Percentiles rank a stretch among this genome's conserved stretches.
phyloP scores from a whole-genome alignment of 2,329 filamentous ascomycete species.

The Pseudopyrenochaeta lycopersici region DNA sequence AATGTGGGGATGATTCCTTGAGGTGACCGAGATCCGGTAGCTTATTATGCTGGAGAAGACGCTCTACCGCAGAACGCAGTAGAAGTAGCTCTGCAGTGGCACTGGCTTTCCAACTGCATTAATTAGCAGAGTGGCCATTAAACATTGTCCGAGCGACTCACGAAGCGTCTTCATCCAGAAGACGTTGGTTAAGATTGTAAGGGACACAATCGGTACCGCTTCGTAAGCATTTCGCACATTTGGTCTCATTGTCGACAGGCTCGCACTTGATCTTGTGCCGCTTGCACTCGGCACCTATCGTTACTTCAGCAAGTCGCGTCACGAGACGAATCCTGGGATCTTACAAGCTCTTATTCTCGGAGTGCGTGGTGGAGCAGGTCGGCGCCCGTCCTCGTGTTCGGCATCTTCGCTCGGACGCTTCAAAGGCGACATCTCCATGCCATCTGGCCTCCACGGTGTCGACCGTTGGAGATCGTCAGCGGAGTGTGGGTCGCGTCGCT shows the following conservation, averaged over 20 bases:
- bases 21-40: conserved; percentile 33
- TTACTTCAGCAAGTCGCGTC: conserved; percentile 1
- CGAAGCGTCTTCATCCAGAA: conserved; percentile 44
- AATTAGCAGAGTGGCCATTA: not conserved
- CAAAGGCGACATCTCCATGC: conserved; percentile 71
- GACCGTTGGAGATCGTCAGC: conserved; percentile 18
- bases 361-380: conserved; percentile 32
- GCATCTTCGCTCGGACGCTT: conserved; percentile 42
- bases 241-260: conserved; percentile 39
- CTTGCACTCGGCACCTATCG: conserved; percentile 44
- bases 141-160: conserved; percentile 17
- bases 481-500: conserved; percentile 1
- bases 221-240: conserved; percentile 46
- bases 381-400: conserved; percentile 38
- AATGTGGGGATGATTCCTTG: conserved; percentile 18
- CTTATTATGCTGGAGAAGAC: conserved; percentile 37
- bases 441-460: conserved; percentile 23
- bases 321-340: conserved; percentile 4
- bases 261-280: conserved; percentile 48
- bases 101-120: conserved; percentile 42
- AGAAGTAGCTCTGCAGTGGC: conserved; percentile 35
- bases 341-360: conserved; percentile 39
- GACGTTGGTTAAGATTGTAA: conserved; percentile 53
- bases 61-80: conserved; percentile 37
- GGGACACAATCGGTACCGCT: conserved; percentile 83